Base-by-base conservation (phyloP, 2,329 filamentous ascomycete genomes). In the Botrytis paeoniae region DNA sequence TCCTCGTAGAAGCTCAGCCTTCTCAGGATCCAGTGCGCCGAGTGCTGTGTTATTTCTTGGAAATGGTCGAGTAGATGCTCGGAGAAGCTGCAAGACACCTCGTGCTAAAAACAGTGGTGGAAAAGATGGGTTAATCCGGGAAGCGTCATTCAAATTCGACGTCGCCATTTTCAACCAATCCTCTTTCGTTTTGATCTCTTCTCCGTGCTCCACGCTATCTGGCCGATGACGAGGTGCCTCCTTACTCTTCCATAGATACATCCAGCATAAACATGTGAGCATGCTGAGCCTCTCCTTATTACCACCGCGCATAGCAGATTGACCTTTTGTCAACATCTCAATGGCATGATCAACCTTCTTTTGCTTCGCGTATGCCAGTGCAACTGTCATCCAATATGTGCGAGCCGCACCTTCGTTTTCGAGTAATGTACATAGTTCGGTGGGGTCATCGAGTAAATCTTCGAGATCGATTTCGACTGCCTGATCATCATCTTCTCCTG, bases 351-450 rank as follows among this genome's bases (percentile, higher is more conserved):
- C 95, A 75, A 96, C 89, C 84, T 97, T 97, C 80, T 92, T 91
- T 84, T 97, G 94, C 84, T 98, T 99, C 59, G 96, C 95, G 81
- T 99, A 99, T 65, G 95, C 95, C 74, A 98, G 87, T 60, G 97
- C 93, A 77, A 98, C 96, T n/a, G 94, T 95, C 86, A 99, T 95
- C 97, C 97, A 99, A 78, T 97, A 97, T 70, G 91, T 93, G 79
- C 95, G 94, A 54, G 93, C 92, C 25, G 94, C 95, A 80, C 92
- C 91, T 82, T 99, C 97, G 80, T 96, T 97, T 84, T 99, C 95
- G 76, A 99, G 90, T 69, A 99, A 88, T 43, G 93, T 96, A 82
- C 96, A 99, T 8, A 99, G 88, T 84, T 99, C 96, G 64, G 93
- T 97, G 32, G 94, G 93, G 81, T 98, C 96, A 81, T 98, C 96